Base-by-base conservation (phyloP, 2,329 filamentous ascomycete species). In the Penicillium verrucosum region DNA sequence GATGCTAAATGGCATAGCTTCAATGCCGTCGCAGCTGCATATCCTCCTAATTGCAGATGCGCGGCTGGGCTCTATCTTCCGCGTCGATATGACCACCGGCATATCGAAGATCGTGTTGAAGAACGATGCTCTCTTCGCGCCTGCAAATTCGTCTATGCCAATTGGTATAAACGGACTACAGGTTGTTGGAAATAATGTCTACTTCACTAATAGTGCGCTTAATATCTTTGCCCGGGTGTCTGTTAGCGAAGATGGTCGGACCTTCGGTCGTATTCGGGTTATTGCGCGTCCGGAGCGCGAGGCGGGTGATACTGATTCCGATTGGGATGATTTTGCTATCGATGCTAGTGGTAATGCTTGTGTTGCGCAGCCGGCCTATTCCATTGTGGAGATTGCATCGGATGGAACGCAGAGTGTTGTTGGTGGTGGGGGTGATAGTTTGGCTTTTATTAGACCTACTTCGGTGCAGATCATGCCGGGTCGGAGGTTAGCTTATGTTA, bases 161-260 rank as follows among this genome's bases (percentile, higher is more conserved):
- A 63, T 67, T 27, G 63, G 62, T 0, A 56, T 66, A 11, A 66
- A 67, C 27, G 62, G 62, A 2, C 7, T 67, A 4, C 58, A 29
- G 27, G 27, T 62, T 7, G 41, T 47, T 3, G 53, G 56, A 1
- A 36, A 10, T 0, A 34, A 57, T 54, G 54, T 62, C 3, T 60
- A 60, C 25, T 65, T 64, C 38, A 60, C 61, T 0, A 60, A 61
- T 9, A 57, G 56, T 6, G 56, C 54, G 4, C 21, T 48, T 4
- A 46, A 52, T 10, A 55, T 52, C 11, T 61, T 62, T 34, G 56
- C 42, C 5, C 43, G 52, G 9, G 52, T 60, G 1, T 36, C 51
- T 6, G 53, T 60, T 10, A 44, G 40, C 5, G 42, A 43, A 3
- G 50, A 54, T 48, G 56, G 56, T 9, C 11, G 14, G 10, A 42